Conservation (phyloP, 306 rosid species). For the Trifolium fragiferum region DNA sequence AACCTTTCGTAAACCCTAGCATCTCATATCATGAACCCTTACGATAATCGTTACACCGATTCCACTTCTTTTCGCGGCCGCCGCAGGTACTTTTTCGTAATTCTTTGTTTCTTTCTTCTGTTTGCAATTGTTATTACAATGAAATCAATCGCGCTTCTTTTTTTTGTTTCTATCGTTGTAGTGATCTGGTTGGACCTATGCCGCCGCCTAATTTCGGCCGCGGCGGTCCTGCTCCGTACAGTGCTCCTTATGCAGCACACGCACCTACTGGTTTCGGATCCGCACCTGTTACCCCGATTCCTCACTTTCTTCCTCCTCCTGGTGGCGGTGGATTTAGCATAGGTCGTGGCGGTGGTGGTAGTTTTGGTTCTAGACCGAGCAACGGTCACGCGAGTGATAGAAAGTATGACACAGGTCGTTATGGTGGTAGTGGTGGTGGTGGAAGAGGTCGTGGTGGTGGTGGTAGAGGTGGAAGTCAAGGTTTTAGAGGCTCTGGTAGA, state of each 20-base stretch:
- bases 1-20: slow-evolving; percentile 42
- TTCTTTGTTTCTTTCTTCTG: background rate
- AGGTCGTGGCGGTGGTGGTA: slow-evolving; percentile 57
- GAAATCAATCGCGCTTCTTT: background rate
- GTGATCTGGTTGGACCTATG: slow-evolving; percentile 66
- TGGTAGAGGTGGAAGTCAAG: slow-evolving; percentile 39
- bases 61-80: slow-evolving; percentile 79
- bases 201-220: slow-evolving; percentile 57
- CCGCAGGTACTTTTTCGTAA: slow-evolving; percentile 57
- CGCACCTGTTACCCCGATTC: slow-evolving; percentile 45
- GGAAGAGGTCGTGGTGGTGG: slow-evolving; percentile 25
- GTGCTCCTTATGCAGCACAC: slow-evolving; percentile 40
- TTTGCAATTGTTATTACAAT: background rate
- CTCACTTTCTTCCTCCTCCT: slow-evolving; percentile 70
- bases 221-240: slow-evolving; percentile 49
- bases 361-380: slow-evolving; percentile 38
- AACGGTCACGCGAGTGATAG: slow-evolving; percentile 45
- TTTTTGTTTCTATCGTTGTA: slow-evolving; percentile 32
- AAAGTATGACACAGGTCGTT: slow-evolving; percentile 38
- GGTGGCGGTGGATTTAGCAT: slow-evolving; percentile 70
- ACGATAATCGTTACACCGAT: slow-evolving; percentile 70
- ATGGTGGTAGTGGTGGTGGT: slow-evolving; percentile 41
- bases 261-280: slow-evolving; percentile 48
- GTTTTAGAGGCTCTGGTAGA: slow-evolving; percentile 56
- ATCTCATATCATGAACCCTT: slow-evolving; percentile 54